These are phyloP conservation scores for Jamesozyma piceae DNA, from an alignment of 805 yeast species.

Conservation along the genomic window DNA sequence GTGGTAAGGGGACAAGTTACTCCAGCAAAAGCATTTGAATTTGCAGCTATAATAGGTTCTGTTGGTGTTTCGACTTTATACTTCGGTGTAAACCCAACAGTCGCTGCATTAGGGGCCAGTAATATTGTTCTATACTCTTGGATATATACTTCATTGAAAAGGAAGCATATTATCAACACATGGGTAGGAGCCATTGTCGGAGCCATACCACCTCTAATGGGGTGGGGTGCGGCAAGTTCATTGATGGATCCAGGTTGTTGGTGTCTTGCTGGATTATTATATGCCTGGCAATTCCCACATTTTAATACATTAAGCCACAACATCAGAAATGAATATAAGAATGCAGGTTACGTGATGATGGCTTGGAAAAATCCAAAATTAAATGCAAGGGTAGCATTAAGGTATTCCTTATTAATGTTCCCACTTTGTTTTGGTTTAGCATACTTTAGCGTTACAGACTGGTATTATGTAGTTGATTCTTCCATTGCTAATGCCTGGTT, in stretches of 20 bases:
- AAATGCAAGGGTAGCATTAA: conserved; percentile 85
- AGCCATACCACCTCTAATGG: conserved; percentile 97
- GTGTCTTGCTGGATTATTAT: conserved; percentile 81
- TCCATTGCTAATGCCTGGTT: conserved; percentile 80
- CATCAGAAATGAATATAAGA: conserved; percentile 76
- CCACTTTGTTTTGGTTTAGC: conserved; percentile 81
- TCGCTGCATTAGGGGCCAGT: conserved; percentile 67
- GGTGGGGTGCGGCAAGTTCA: conserved; percentile 91
- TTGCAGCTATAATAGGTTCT: conserved; percentile 68
- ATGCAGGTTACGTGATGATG: conserved; percentile 96
- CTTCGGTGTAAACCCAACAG: conserved; percentile 78
- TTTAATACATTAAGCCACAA: conserved; percentile 87
- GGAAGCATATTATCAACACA: conserved; percentile 78
- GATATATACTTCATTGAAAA: conserved; percentile 82
- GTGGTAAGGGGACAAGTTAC: conserved; percentile 76
- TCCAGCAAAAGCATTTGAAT: conserved; percentile 65
- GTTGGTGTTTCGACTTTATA: conserved; percentile 61
- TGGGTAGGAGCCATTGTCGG: conserved; percentile 99
- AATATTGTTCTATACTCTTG: conserved; percentile 83
- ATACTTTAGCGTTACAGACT: conserved; percentile 74
- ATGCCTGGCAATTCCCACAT: conserved; percentile 99
- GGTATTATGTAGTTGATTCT: conserved; percentile 73
- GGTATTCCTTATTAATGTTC: conserved; percentile 88
- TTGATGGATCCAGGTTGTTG: conserved; percentile 85
- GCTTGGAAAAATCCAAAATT: conserved; percentile 85